Percentiles rank a stretch among this genome's conserved stretches.
These are phyloP conservation scores for Penicillium atrosanguineum DNA, from an alignment of 495 filamentous ascomycete species.

Conservation along the genomic window DNA sequence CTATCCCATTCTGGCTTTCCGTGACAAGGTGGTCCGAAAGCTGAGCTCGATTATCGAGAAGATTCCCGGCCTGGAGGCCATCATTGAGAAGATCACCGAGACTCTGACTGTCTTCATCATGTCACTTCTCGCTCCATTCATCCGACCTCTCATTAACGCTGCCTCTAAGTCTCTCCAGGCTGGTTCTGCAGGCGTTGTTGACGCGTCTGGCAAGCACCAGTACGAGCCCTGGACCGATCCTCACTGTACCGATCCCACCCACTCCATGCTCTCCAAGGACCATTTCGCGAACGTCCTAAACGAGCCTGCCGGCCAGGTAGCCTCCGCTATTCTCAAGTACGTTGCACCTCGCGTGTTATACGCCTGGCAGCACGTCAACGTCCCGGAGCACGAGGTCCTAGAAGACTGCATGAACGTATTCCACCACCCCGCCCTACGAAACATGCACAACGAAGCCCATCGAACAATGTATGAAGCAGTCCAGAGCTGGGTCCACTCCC, in stretches of 20 bases:
- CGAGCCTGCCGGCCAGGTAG: conserved; percentile 79
- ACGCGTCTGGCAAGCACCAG: conserved; percentile 78
- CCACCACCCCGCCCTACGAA: conserved; percentile 81
- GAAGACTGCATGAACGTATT: conserved; percentile 75
- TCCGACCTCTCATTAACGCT: conserved; percentile 86
- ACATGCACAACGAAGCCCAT: conserved; percentile 72
- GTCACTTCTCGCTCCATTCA: conserved; percentile 82
- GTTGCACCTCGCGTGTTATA: conserved; percentile 82
- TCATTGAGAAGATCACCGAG: conserved; percentile 89
- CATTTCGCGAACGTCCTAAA: conserved; percentile 95
- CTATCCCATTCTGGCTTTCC: conserved; percentile 91
- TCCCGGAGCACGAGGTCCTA: conserved; percentile 75
- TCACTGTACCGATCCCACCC: conserved; percentile 84
- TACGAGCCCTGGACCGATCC: conserved; percentile 89
- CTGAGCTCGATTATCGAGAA: conserved; percentile 84
- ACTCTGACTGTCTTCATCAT: conserved; percentile 87
- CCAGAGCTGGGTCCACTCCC: conserved; percentile 67
- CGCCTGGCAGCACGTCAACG: conserved; percentile 82
- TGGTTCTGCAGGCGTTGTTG: conserved; percentile 77
- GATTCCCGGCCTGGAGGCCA: conserved; percentile 81
- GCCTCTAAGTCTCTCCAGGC: conserved; percentile 78
- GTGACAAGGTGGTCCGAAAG: conserved; percentile 84
- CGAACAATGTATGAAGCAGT: conserved; percentile 83
- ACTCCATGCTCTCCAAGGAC: conserved; percentile 92
- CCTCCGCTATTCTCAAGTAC: conserved; percentile 75